Conservation (phyloP, 139 green algal species). For the Coelastrella sp. region DNA sequence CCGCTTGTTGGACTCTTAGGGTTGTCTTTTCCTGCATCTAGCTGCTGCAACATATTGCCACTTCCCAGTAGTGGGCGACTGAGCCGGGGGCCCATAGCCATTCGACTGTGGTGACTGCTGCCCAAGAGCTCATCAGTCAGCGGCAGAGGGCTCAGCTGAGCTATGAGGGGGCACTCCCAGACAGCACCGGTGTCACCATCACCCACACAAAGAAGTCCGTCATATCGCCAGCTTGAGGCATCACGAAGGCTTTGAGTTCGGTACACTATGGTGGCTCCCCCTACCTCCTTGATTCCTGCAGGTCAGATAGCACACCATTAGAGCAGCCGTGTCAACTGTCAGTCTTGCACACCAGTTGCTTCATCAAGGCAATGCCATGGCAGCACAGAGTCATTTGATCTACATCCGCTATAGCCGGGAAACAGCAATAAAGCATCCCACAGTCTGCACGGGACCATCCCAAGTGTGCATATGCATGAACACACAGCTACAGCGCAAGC, state of each 20-base stretch:
- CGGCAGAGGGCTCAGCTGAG: constrained; percentile 44
- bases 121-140: background rate
- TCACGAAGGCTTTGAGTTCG: constrained; percentile 29
- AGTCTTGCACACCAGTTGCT: too few species aligned
- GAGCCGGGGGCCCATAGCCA: background rate
- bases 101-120: constrained; percentile 7
- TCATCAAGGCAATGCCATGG: too few species aligned
- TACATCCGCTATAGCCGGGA: too few species aligned
- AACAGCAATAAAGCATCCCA: too few species aligned
- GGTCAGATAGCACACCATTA: background rate
- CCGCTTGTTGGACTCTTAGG: background rate
- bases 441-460: too few species aligned
- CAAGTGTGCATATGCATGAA: too few species aligned
- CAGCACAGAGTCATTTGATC: too few species aligned
- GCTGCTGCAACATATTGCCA: background rate
- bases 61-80: background rate
- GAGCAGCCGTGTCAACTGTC: background rate
- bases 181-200: constrained; percentile 53
- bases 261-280: constrained; percentile 61
- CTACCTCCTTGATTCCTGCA: constrained; percentile 50
- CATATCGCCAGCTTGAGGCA: constrained; percentile 56
- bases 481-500: too few species aligned
- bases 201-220: constrained; percentile 56
- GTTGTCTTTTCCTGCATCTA: background rate
- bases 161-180: constrained; percentile 71